These are phyloP conservation scores for Eucalyptus virginea DNA, from an alignment of 345 rosid species.

Conservation along the genomic window DNA sequence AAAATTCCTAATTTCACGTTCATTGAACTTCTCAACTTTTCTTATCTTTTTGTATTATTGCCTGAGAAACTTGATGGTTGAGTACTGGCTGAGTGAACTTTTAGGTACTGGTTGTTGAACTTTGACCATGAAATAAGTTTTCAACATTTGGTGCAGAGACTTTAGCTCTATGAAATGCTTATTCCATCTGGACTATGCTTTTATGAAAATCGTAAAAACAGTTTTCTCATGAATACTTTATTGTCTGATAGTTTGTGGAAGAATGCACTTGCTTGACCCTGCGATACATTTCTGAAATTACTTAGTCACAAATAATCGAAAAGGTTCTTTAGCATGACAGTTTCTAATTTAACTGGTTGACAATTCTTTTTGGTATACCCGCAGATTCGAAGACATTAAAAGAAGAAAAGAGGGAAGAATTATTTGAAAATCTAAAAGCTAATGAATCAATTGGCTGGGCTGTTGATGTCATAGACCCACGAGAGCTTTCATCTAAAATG, in stretches of 20 bases:
- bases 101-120: background rate
- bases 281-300: background rate
- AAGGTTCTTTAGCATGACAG: background rate
- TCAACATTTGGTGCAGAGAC: background rate
- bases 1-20: background rate
- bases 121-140: background rate
- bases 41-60: background rate
- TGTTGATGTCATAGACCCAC: slow-evolving; percentile 91
- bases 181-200: background rate
- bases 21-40: background rate
- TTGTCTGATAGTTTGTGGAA: background rate
- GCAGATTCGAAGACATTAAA: slow-evolving; percentile 93
- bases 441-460: slow-evolving; percentile 85
- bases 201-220: background rate
- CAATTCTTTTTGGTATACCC: background rate
- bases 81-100: background rate
- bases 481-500: slow-evolving; percentile 92
- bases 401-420: slow-evolving; percentile 86
- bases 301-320: background rate
- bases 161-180: background rate
- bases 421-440: slow-evolving; percentile 63
- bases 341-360: background rate
- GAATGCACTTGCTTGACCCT: background rate
- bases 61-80: background rate
- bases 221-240: background rate